phyloP scores from a whole-genome alignment of 192 early-diverging fungal species.

The Entomortierella beljakovae region DNA sequence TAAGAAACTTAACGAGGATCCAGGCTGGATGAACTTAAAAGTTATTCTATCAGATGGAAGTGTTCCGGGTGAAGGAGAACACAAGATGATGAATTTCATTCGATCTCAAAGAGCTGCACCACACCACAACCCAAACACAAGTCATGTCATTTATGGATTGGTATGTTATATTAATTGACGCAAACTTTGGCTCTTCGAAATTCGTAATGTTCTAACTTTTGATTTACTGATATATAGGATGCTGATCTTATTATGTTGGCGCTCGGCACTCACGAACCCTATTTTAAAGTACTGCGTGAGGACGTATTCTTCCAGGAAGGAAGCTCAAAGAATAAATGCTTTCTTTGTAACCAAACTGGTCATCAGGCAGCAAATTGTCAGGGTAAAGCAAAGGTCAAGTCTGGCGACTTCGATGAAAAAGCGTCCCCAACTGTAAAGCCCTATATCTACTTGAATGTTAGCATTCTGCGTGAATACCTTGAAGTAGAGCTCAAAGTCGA shows the following conservation, averaged over 20 bases:
- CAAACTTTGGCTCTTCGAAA: too few relatives aligned
- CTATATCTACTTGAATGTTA: conserved; percentile 86
- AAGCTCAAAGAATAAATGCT: conserved; percentile 75
- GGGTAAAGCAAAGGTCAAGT: conserved; percentile 61
- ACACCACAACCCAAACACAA: conserved; percentile 89
- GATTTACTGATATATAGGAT: too few relatives aligned
- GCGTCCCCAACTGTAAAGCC: conserved; percentile 66
- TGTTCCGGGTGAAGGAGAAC: conserved; percentile 98
- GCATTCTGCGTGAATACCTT: conserved; percentile 92
- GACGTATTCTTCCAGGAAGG: conserved; percentile 88
- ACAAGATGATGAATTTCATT: conserved; percentile 99
- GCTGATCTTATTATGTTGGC: conserved; percentile 99
- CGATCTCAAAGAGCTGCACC: conserved; percentile 82
- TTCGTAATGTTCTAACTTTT: too few relatives aligned
- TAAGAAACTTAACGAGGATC: conserved; percentile 87
- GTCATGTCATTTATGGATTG: conserved; percentile 93
- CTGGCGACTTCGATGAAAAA: conserved; percentile 62
- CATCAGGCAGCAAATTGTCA: conserved; percentile 76
- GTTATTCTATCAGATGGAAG: conserved; percentile 94
- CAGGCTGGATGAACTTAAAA: conserved; percentile 87
- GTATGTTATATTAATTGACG: too few relatives aligned
- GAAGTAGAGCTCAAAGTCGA: conserved; percentile 81
- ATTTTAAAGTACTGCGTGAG: conserved; percentile 96
- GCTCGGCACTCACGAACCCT: conserved; percentile 95
- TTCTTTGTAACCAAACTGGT: conserved; percentile 71